Evolutionary conservation across 2,329 filamentous ascomycete species (phyloP).

Genomic region (Fusarium vanettenii): DNA sequence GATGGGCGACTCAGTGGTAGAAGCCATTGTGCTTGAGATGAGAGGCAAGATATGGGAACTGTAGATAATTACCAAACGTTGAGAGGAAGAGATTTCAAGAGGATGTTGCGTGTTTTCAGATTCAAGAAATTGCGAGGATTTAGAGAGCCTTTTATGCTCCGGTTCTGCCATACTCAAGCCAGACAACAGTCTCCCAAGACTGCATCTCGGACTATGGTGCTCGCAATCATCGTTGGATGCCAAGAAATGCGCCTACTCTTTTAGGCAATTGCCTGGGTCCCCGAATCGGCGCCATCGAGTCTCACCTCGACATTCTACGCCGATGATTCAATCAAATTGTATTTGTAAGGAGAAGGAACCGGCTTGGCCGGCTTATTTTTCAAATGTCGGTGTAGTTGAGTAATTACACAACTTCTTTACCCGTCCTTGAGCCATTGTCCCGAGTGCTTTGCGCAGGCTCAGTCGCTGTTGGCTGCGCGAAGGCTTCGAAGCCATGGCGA

Average conservation of each 20-base stretch:
- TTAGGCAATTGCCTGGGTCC: slow-evolving; percentile 4
- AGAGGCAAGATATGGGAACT: background rate
- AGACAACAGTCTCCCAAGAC: background rate
- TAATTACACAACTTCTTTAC: background rate
- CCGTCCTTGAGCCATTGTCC: background rate
- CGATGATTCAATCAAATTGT: background rate
- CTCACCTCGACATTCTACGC: background rate
- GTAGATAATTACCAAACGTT: background rate
- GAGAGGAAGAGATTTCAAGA: background rate
- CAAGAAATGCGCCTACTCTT: slow-evolving; percentile 23
- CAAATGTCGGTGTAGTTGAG: background rate
- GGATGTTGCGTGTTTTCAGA: background rate
- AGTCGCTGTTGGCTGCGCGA: background rate
- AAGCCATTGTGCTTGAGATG: background rate
- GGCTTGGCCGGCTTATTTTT: background rate
- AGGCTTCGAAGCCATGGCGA: background rate
- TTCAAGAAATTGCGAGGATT: background rate
- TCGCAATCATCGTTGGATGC: background rate
- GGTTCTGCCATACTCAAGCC: background rate
- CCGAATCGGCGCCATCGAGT: background rate
- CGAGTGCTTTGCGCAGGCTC: background rate
- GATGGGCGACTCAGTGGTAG: slow-evolving; percentile 4
- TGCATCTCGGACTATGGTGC: background rate
- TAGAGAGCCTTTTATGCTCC: background rate
- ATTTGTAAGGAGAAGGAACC: background rate